A percentile compares a stretch with the other conserved stretches of the same genome.
Evolutionary conservation across 768 basidiomycete genomes (phyloP).

Genomic region (Scleroderma citrinum): DNA sequence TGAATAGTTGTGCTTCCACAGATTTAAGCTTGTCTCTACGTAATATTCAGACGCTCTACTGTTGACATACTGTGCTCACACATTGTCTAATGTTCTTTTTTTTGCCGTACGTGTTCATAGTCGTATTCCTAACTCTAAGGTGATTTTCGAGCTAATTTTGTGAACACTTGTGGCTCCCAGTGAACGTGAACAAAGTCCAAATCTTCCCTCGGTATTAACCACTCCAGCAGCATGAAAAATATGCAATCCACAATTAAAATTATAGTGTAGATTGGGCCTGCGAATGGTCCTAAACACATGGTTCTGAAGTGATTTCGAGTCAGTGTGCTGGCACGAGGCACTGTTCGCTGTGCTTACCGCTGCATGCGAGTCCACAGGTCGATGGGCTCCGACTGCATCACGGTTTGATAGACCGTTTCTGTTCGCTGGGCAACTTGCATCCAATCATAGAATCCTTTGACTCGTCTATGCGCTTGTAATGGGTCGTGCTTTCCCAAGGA

Average conservation of each 20-base stretch:
- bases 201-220: slow-evolving; percentile 71
- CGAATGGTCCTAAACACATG: slow-evolving; percentile 70
- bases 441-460: slow-evolving; percentile 89
- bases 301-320: slow-evolving; percentile 42
- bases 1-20: background rate
- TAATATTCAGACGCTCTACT: background rate
- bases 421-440: slow-evolving; percentile 69
- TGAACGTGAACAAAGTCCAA: slow-evolving; percentile 67
- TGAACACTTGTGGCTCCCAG: slow-evolving; percentile 43
- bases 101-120: background rate
- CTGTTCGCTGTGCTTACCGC: slow-evolving; percentile 44
- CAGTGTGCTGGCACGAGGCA: background rate
- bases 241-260: slow-evolving; percentile 87
- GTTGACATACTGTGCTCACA: background rate
- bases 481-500: slow-evolving; percentile 68
- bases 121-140: background rate
- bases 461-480: slow-evolving; percentile 62
- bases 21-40: background rate
- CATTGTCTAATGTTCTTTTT: background rate
- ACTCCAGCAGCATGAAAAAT: slow-evolving; percentile 81
- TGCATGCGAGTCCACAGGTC: slow-evolving; percentile 75
- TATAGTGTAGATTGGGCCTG: slow-evolving; percentile 81
- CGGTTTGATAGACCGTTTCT: slow-evolving; percentile 73
- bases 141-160: slow-evolving; percentile 11
- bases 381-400: slow-evolving; percentile 52